Base-by-base conservation (phyloP, 2,329 filamentous ascomycete species). In the Dothideomycetidae sp. region DNA sequence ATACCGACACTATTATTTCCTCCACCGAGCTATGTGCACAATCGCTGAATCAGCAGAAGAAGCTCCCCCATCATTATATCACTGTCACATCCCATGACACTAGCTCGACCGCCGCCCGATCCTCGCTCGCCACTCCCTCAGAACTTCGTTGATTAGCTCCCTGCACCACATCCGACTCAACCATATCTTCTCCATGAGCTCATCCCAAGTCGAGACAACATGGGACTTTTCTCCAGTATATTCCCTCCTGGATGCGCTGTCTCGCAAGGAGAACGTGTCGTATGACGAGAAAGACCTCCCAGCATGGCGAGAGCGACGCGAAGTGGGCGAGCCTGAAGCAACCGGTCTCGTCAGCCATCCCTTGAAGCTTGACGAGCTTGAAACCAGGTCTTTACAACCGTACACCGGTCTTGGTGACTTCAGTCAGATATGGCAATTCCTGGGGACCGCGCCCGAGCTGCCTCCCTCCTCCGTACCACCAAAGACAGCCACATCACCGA, bases 161-260 rank as follows among this genome's bases (percentile, higher is more conserved):
- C 15, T 4, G 10, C 19, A 5, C 11, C 5, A 19, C 14, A 29
- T 30, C 14, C 10, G n/a, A 23, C 12, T 32, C 5, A 26, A 36
- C 14, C 29, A 23, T n/a, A 26, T 26, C 21, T 38, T 33, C 14
- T 45, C 42, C 37, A 55, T 55, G 52, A 49, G 46, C 37, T 45
- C 51, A n/a, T 30, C 37, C 31, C 49, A 51, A 40, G 52, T 54
- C 11, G 42, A 50, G 31, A 56, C 55, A 39, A 52, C 58, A 30
- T 67, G 64, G 64, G 61, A 64, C 48, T 61, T 67, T 38, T 56
- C 60, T 40, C 53, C 60, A n/a, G 61, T 59, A 28, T 52, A 63
- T 38, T 55, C 61, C 26, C 53, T 67, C 26, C 55, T 63, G 46
- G 54, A 55, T 40, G 49, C 48, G 15, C 46, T 54, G 42, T 46